Base-by-base conservation (phyloP, 2,329 filamentous ascomycete species). In the Fusarium sororula region DNA sequence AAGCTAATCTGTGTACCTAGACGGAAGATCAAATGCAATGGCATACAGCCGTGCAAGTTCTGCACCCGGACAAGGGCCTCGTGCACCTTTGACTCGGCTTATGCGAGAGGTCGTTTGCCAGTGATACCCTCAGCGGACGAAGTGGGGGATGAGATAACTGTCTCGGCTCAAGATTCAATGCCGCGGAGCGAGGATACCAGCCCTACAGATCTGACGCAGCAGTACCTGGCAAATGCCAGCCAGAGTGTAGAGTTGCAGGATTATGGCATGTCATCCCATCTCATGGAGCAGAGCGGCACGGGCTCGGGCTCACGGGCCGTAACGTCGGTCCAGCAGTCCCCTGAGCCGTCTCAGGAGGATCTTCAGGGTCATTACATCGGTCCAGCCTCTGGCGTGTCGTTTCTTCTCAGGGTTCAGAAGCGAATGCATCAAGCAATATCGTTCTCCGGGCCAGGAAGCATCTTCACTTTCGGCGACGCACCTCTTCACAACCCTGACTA, bases 381-480 rank as follows among this genome's bases (percentile, higher is more conserved):
- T 1, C 80, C 80, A 13, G 78, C 80, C 11, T 81, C 80, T 1
- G 80, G 80, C 1, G 74, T 80, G 1, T 80, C 79, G 0, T 81
- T 81, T 18, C 50, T 81, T 15, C 66, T 80, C 4, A 54, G 80
- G 17, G 78, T 81, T 1, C 80, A 81, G 57, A 80, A 80, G n/a
- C 75, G 79, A 1, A 62, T 81, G 24, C 75, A 79, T 24, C 74
- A 77, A 38, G 76, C 76, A 7, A 75, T 77, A 18, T 77, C 74
- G 5, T 74, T 74, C 53, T 77, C 74, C 6, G 55, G 65, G 0
- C 66, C 70, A 4, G 73, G 86, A 11, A 83, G 83, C 0, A 84
- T 88, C 6, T 85, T 85, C 47, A 84, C 83, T 35, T 87, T 87
- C 60, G 87, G 86, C 1, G 87, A 89, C 71, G 84, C 84, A 41